Evolutionary conservation across 2,329 filamentous ascomycete species (phyloP).

Genomic region (Dichotomopilus funicola): DNA sequence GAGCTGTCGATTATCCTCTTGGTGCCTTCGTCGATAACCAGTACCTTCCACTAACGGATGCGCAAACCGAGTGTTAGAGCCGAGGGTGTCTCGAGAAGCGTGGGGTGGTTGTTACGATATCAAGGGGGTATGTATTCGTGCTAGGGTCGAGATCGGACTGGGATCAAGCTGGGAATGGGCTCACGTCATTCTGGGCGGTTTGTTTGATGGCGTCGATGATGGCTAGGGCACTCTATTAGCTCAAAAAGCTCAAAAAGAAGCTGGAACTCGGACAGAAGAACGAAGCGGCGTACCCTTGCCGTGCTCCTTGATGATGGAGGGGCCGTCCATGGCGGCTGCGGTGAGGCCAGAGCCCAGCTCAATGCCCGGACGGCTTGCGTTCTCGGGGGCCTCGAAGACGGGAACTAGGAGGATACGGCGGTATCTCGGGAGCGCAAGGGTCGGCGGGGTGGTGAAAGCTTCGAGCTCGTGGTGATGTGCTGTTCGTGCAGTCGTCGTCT

Average conservation of each 20-base stretch:
- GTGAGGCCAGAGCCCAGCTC: slow-evolving; percentile 13
- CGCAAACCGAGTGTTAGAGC: slow-evolving; percentile 1
- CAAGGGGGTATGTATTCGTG: no score
- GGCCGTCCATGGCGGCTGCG: slow-evolving; percentile 58
- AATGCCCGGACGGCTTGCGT: background rate
- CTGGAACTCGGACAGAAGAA: background rate
- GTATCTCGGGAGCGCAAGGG: no score
- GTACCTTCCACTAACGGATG: slow-evolving; percentile 80
- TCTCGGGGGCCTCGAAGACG: no score
- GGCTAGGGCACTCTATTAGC: slow-evolving; percentile 38
- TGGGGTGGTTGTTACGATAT: no score
- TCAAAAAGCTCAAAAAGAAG: background rate
- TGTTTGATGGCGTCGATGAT: slow-evolving; percentile 68
- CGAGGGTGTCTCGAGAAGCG: background rate
- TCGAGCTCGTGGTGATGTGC: no score
- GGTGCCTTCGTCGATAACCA: slow-evolving; percentile 80
- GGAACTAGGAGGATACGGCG: no score
- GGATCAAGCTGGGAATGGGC: slow-evolving; percentile 24
- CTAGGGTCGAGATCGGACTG: background rate
- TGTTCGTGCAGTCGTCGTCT: no score
- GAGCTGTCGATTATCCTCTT: slow-evolving; percentile 85
- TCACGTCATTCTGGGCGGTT: slow-evolving; percentile 75
- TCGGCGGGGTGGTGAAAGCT: no score
- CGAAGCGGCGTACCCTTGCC: slow-evolving; percentile 18
- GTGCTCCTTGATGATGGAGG: slow-evolving; percentile 65